phyloP scores from a whole-genome alignment of 352 stramenopile genomes.

The Phytophthora megakarya region DNA sequence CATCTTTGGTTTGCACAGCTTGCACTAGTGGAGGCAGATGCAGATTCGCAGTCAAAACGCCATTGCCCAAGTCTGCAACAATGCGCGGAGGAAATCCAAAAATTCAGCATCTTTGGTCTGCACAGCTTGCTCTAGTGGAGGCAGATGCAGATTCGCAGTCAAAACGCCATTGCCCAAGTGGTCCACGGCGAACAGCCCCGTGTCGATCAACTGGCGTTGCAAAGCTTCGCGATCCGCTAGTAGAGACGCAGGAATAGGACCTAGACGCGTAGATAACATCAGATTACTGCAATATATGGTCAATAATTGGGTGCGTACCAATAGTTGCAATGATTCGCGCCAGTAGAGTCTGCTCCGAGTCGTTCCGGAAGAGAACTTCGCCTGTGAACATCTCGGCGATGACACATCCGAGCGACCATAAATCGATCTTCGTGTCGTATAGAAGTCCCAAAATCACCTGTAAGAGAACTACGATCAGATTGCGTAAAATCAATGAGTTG shows the following conservation, averaged over 20 bases:
- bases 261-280: slow-evolving; percentile 22
- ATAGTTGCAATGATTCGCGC: slow-evolving; percentile 88
- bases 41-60: slow-evolving; percentile 43
- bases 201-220: slow-evolving; percentile 60
- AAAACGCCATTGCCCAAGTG: slow-evolving; percentile 55
- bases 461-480: slow-evolving; percentile 48
- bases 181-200: slow-evolving; percentile 59
- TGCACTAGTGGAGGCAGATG: slow-evolving; percentile 57
- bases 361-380: slow-evolving; percentile 88
- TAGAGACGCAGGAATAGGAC: slow-evolving; percentile 68
- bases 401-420: slow-evolving; percentile 91
- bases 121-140: slow-evolving; percentile 60
- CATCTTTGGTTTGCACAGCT: slow-evolving; percentile 59
- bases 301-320: slow-evolving; percentile 35
- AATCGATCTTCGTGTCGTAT: slow-evolving; percentile 88
- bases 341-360: slow-evolving; percentile 92
- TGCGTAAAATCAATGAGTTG: slow-evolving; percentile 22
- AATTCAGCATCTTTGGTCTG: slow-evolving; percentile 64
- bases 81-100: slow-evolving; percentile 64
- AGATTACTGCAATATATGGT: neutral
- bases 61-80: slow-evolving; percentile 65
- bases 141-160: slow-evolving; percentile 36
- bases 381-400: slow-evolving; percentile 89
- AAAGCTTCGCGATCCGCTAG: slow-evolving; percentile 57
- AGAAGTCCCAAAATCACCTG: slow-evolving; percentile 96